Evolutionary conservation across 2,329 filamentous ascomycete genomes (phyloP), one percentile per base, ranked within the genome.

Genomic region (Metarhizium brunneum): DNA sequence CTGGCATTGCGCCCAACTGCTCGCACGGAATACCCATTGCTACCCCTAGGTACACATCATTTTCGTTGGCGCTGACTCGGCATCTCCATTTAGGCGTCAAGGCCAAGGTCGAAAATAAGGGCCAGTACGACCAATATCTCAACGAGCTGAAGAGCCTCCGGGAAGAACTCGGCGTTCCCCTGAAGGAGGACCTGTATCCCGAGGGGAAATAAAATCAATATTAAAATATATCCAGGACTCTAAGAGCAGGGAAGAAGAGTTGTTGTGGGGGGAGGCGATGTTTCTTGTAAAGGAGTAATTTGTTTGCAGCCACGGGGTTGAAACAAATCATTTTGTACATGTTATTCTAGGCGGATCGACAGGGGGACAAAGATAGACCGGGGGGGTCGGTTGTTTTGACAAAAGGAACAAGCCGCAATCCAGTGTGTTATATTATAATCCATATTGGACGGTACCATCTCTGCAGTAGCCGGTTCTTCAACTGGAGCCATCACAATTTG

Each of bases 91-190:
- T 61, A 96, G 92, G 92, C 70, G 88, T 99, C 83, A 96, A 96
- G 81, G 90, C 91, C 76, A 99, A 99, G 85, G 94, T 97, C 66
- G 94, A 99, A 84, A 99, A 95, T 85, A 87, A 90, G 76, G 84
- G 84, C 69, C 94, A 99, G 80, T 99, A 99, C 80, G 83, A 96
- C 70, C 87, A 96, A 80, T 96, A 95, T 77, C 85, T 99, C 59
- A 82, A 89, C 70, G 90, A 96, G 79, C 90, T 99, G 65, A 90
- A 95, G 81, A 81, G 87, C 62, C 81, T 97, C 68, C 87, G 92
- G 68, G 90, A 95, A 81, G 92, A 97, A 80, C 85, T 97, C 61
- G 92, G 92, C 66, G 84, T 97, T 67, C 79, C 84, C 63, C 83
- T 96, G 66, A 95, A 94, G 82, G 92, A 97, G 82, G 85, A 90